Evolutionary conservation across 2,329 filamentous ascomycete species (phyloP).

Genomic region (Alternaria hordeiaustralica): DNA sequence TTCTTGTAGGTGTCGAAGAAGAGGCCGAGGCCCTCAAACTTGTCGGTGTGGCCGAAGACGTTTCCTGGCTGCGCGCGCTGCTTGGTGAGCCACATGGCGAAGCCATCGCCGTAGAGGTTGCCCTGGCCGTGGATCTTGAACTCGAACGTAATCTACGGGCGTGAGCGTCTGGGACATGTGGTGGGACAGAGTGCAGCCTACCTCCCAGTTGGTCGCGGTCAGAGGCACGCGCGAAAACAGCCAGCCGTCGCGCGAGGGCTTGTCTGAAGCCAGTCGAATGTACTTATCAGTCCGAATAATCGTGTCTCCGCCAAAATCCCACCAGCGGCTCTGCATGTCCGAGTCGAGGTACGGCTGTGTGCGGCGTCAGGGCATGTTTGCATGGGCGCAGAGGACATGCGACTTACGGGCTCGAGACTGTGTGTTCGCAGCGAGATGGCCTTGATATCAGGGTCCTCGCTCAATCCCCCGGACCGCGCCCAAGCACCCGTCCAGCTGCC

Average conservation of each 20-base stretch:
- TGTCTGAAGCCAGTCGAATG: slow-evolving; percentile 89
- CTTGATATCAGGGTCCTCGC: slow-evolving; percentile 60
- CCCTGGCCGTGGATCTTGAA: slow-evolving; percentile 92
- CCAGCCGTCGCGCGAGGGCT: slow-evolving; percentile 89
- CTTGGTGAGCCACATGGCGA: slow-evolving; percentile 98
- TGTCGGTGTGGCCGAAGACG: slow-evolving; percentile 87
- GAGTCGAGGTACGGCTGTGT: slow-evolving; percentile 91
- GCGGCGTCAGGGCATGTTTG: slow-evolving; percentile 17
- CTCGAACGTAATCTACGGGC: slow-evolving; percentile 78
- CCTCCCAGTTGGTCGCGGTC: slow-evolving; percentile 98
- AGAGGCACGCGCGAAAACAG: slow-evolving; percentile 92
- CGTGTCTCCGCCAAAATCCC: slow-evolving; percentile 96
- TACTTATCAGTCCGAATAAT: slow-evolving; percentile 81
- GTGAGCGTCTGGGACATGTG: slow-evolving; percentile 26
- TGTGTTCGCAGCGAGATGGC: slow-evolving; percentile 84
- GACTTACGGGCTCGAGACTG: slow-evolving; percentile 76
- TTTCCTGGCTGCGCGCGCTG: slow-evolving; percentile 79
- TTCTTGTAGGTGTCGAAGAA: slow-evolving; percentile 99
- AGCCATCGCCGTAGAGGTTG: slow-evolving; percentile 91
- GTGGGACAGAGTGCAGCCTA: slow-evolving; percentile 34
- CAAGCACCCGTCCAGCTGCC: slow-evolving; percentile 40
- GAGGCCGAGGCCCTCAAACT: slow-evolving; percentile 91
- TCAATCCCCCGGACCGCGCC: slow-evolving; percentile 38
- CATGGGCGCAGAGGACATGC: slow-evolving; percentile 1
- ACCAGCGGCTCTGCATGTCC: slow-evolving; percentile 98